Percentiles rank a stretch among this genome's conserved stretches.
phyloP scores from a whole-genome alignment of 2,329 filamentous ascomycete genomes.

The Ophiostoma sp. region DNA sequence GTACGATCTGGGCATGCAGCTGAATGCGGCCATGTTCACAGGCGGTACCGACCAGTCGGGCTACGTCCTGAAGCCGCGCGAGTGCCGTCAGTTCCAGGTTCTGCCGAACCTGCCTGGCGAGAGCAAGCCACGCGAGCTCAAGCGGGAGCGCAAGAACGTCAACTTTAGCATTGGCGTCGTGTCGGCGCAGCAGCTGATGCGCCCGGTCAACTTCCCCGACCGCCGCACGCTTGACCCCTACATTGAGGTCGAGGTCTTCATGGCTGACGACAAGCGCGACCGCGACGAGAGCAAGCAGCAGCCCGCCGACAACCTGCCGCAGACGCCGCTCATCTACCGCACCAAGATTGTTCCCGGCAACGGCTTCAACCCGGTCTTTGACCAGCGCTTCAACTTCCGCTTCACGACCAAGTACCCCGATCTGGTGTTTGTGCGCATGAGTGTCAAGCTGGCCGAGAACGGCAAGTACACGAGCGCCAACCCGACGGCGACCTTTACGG shows the following conservation, averaged over 20 bases:
- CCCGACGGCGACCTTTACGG: constrained; percentile 80
- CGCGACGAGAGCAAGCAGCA: constrained; percentile 73
- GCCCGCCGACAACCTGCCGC: constrained; percentile 46
- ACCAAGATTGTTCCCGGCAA: constrained; percentile 83
- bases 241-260: constrained; percentile 91
- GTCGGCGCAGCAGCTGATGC: constrained; percentile 91
- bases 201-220: constrained; percentile 59
- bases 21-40: constrained; percentile 97
- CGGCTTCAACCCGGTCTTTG: constrained; percentile 89
- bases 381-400: constrained; percentile 74
- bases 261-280: constrained; percentile 89
- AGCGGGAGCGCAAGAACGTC: constrained; percentile 78
- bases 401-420: constrained; percentile 93
- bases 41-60: constrained; percentile 82
- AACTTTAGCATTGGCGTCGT: constrained; percentile 85
- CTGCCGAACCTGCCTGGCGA: constrained; percentile 54
- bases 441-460: constrained; percentile 81
- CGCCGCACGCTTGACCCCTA: constrained; percentile 81
- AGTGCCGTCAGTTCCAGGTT: constrained; percentile 71
- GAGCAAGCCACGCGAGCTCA: constrained; percentile 51
- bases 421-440: constrained; percentile 90
- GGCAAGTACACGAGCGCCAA: constrained; percentile 66
- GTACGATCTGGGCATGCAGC: constrained; percentile 90
- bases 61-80: constrained; percentile 89
- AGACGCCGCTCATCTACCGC: constrained; percentile 49